phyloP scores from a whole-genome alignment of 2,329 filamentous ascomycete genomes.

The Aspergillus sojae region DNA sequence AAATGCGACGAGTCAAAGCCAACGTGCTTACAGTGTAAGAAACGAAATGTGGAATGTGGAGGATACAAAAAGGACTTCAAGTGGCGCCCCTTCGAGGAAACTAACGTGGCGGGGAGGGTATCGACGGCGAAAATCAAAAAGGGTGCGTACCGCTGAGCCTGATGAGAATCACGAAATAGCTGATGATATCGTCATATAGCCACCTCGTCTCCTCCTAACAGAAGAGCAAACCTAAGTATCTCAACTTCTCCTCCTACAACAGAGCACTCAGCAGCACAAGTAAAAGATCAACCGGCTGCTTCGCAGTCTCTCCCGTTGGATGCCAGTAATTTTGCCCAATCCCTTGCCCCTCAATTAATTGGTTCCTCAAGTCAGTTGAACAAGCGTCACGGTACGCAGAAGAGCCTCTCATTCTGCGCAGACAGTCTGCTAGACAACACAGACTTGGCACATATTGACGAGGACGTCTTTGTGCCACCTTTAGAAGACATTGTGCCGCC shows the following conservation, averaged over 20 bases:
- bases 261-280: slow-evolving; percentile 1
- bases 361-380: slow-evolving; percentile 7
- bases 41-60: slow-evolving; percentile 66
- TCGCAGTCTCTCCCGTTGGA: slow-evolving; percentile 2
- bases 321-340: background rate
- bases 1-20: slow-evolving; percentile 76
- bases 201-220: slow-evolving; percentile 10
- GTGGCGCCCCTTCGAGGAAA: slow-evolving; percentile 71
- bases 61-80: slow-evolving; percentile 78
- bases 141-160: slow-evolving; percentile 31
- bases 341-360: slow-evolving; percentile 4
- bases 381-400: slow-evolving; percentile 7
- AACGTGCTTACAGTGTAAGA: slow-evolving; percentile 66
- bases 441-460: slow-evolving; percentile 14
- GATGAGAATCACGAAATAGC: background rate
- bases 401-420: slow-evolving; percentile 10
- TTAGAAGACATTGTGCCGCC: slow-evolving; percentile 14
- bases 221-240: slow-evolving; percentile 10
- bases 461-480: slow-evolving; percentile 14
- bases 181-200: slow-evolving; percentile 12
- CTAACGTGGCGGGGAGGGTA: slow-evolving; percentile 50
- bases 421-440: slow-evolving; percentile 17
- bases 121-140: slow-evolving; percentile 49
- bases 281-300: background rate
- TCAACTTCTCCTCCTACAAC: slow-evolving; percentile 6